Base-by-base conservation (phyloP, 2,329 filamentous ascomycete species). In the Aspergillus nomiae region DNA sequence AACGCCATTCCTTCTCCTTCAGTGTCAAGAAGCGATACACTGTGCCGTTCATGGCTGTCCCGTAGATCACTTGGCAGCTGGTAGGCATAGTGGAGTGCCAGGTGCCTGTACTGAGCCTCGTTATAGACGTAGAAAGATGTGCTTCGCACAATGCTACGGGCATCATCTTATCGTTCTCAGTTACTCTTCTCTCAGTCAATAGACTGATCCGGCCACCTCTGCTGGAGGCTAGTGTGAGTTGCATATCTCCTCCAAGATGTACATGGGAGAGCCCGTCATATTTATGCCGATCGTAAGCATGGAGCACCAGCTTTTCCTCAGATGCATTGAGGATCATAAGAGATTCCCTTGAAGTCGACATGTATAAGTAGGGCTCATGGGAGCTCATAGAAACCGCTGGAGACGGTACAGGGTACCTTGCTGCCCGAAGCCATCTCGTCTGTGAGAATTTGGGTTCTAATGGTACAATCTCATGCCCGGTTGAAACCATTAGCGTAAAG, bases 21-120 rank as follows among this genome's bases (percentile, higher is more conserved):
- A 98, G 78, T 16, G 94, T 78, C 1, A 85, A 85, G 69, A 97
- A 90, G 61, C 90, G 86, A 65, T 87, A 86, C 28, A 94, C 71
- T 0, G 89, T 87, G 1, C 92, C 92, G 70, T 92, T 87, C 38
- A 92, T 83, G 8, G 86, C 86, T 8, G 89, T 81, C 1, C 90
- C 92, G 38, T 80, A 94, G 74, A 61, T 88, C 64, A 88, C 85
- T 5, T 80, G 77, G 8, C 78, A 62, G 30, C 59, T 58, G 36
- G 61, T 43, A 21, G 67, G 62, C 14, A 68, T 53, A 32, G 67
- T 55, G 16, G 67, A 69, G 14, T 50, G 54, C 26, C 62, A 66
- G 28, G 63, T 68, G 38, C 67, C 66, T 9, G 66, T 56, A 21
- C 62, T 65, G 26, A 80, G 71, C 55, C 70, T 74, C 53, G 75